Evolutionary conservation across 2,329 filamentous ascomycete species (phyloP).

Genomic region (Sodiomyces alkalinus): DNA sequence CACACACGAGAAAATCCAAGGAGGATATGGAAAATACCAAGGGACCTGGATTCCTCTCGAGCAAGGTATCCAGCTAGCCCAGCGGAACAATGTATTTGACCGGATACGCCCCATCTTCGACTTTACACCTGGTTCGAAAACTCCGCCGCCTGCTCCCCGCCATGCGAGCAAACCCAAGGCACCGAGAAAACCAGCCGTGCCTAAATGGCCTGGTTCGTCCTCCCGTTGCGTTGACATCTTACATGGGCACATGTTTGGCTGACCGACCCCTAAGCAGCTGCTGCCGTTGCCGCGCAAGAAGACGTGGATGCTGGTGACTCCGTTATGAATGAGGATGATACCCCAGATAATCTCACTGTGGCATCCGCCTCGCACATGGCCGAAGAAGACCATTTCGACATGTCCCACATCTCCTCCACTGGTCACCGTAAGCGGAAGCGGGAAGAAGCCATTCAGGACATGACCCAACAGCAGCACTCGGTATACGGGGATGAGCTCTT

Average conservation of each 20-base stretch:
- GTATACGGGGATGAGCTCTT: conserved; percentile 86
- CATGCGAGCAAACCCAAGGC: conserved; percentile 79
- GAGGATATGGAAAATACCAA: conserved; percentile 97
- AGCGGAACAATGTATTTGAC: conserved; percentile 74
- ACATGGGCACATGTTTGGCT: too few relatives aligned
- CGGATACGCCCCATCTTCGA: conserved; percentile 81
- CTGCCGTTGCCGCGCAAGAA: conserved; percentile 25
- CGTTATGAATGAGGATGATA: conserved; percentile 60
- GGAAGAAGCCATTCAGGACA: conserved; percentile 43
- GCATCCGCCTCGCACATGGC: conserved; percentile 74
- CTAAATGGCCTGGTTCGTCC: conserved; percentile 42
- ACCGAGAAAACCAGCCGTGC: conserved; percentile 48
- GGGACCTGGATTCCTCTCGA: conserved; percentile 93
- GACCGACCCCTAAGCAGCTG: too few relatives aligned
- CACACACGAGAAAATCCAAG: conserved; percentile 92
- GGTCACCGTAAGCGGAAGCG: conserved; percentile 64
- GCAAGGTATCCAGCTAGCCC: conserved; percentile 66
- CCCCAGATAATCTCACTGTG: conserved; percentile 68
- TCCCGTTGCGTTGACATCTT: too few relatives aligned
- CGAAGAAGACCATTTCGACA: conserved; percentile 64
- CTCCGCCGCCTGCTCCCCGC: conserved; percentile 84
- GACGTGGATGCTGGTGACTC: conserved; percentile 49
- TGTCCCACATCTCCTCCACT: conserved; percentile 34
- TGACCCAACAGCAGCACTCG: conserved; percentile 70
- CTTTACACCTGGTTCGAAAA: conserved; percentile 69